Conservation (phyloP, 2,329 filamentous ascomycete genomes). For the Paramyrothecium roridum region DNA sequence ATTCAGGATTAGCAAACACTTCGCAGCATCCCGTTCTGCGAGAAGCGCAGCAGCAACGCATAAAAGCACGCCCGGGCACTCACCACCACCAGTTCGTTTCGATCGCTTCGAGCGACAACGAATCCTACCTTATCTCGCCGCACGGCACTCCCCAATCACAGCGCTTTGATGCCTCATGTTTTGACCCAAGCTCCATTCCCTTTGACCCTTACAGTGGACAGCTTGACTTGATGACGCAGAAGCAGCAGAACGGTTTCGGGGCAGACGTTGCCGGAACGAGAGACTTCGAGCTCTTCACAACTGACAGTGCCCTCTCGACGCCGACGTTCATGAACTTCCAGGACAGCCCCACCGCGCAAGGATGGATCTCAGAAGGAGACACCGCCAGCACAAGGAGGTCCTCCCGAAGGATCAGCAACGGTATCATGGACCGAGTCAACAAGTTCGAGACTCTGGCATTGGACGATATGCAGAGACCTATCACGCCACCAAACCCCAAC, state of each 20-base stretch:
- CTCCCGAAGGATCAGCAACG: conserved; percentile 54
- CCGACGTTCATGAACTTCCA: conserved; percentile 48
- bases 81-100: conserved; percentile 27
- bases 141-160: conserved; percentile 52
- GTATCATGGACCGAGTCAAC: conserved; percentile 56
- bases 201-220: conserved; percentile 45
- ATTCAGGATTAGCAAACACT: conserved; percentile 49
- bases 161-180: conserved; percentile 47
- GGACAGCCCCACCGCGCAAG: conserved; percentile 41
- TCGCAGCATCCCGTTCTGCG: conserved; percentile 74
- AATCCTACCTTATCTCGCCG: conserved; percentile 56
- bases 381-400: conserved; percentile 37
- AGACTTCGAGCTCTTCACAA: conserved; percentile 48
- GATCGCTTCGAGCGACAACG: conserved; percentile 36
- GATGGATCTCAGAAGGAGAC: conserved; percentile 51
- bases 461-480: conserved; percentile 47
- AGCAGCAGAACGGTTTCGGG: conserved; percentile 40
- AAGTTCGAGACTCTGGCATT: conserved; percentile 55
- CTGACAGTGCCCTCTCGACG: conserved; percentile 43
- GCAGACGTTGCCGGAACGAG: conserved; percentile 38
- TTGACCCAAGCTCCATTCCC: conserved; percentile 38
- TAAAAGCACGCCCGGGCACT: conserved; percentile 70
- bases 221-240: conserved; percentile 43
- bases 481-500: conserved; percentile 61
- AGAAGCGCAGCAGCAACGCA: conserved; percentile 87